phyloP scores from a whole-genome alignment of 768 basidiomycete species.

The Austroboletus eburneus region DNA sequence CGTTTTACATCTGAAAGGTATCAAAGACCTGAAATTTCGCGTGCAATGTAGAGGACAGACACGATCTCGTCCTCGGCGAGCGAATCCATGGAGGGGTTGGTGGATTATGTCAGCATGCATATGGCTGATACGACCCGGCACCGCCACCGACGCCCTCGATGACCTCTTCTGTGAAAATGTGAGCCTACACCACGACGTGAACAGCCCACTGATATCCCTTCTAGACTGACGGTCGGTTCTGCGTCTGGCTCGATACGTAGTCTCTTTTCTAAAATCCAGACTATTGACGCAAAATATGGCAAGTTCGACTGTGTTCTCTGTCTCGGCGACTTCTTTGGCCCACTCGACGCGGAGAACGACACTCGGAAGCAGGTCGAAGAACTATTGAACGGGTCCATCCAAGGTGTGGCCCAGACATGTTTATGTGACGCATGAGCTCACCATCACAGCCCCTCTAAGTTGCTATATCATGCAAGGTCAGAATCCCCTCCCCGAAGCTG shows the following conservation, averaged over 20 bases:
- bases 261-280: conserved; percentile 76
- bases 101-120: conserved; percentile 24
- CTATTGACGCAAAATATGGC: conserved; percentile 88
- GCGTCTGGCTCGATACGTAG: conserved; percentile 67
- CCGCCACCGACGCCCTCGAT: conserved; percentile 20
- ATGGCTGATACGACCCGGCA: background rate
- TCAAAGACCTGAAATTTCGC: conserved; percentile 80
- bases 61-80: conserved; percentile 81
- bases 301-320: conserved; percentile 85
- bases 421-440: conserved; percentile 3
- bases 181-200: conserved; percentile 12
- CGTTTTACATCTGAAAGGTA: conserved; percentile 9
- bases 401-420: conserved; percentile 43
- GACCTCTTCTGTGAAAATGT: conserved; percentile 30
- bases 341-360: conserved; percentile 29
- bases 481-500: conserved; percentile 62
- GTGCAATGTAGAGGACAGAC: conserved; percentile 83
- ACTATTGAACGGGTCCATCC: conserved; percentile 62
- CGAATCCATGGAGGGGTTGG: conserved; percentile 40
- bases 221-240: conserved; percentile 75
- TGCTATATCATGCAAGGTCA: conserved; percentile 93
- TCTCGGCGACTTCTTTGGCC: conserved; percentile 82
- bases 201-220: background rate
- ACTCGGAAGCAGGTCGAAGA: conserved; percentile 51
- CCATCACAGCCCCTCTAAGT: conserved; percentile 69